Evolutionary conservation across 2,329 filamentous ascomycete species (phyloP).

Genomic region (Penicillium sumatraense): DNA sequence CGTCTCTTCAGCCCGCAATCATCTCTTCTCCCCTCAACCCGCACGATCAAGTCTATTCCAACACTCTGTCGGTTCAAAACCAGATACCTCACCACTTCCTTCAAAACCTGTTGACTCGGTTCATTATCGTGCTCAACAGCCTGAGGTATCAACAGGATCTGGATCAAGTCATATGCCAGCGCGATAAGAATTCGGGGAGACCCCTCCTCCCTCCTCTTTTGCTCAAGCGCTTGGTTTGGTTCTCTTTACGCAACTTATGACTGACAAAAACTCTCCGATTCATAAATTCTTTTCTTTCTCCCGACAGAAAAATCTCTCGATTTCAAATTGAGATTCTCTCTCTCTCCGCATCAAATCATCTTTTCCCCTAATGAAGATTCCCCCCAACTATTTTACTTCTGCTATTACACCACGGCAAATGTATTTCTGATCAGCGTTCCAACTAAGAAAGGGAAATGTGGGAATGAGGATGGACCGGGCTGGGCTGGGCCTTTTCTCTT

Average conservation of each 20-base stretch:
- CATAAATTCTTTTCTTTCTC: no score
- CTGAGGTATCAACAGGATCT: slow-evolving; percentile 33
- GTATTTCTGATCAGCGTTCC: slow-evolving; percentile 22
- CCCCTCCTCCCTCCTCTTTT: not conserved
- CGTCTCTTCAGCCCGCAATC: slow-evolving; percentile 27
- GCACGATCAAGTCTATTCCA: slow-evolving; percentile 42
- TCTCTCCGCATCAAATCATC: slow-evolving; percentile 10
- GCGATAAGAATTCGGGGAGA: slow-evolving; percentile 26
- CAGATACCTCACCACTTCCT: slow-evolving; percentile 37
- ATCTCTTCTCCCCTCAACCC: slow-evolving; percentile 39
- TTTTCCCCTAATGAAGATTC: slow-evolving; percentile 24
- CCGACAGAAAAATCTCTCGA: slow-evolving; percentile 3
- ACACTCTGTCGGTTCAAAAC: slow-evolving; percentile 30
- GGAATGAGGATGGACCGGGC: slow-evolving; percentile 10
- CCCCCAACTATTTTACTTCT: slow-evolving; percentile 11
- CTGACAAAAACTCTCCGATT: no score
- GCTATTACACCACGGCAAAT: slow-evolving; percentile 18
- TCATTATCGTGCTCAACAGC: slow-evolving; percentile 34
- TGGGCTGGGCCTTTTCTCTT: not conserved
- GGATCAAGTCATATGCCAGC: slow-evolving; percentile 38
- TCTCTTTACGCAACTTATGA: slow-evolving; percentile 1
- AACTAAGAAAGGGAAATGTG: slow-evolving; percentile 10
- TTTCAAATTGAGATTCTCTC: slow-evolving; percentile 3
- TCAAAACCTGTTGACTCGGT: slow-evolving; percentile 36
- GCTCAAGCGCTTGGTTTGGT: no score